Evolutionary conservation across 2,329 filamentous ascomycete genomes (phyloP), one percentile per base, ranked within the genome.

Genomic region (Teratosphaeriaceae sp.): DNA sequence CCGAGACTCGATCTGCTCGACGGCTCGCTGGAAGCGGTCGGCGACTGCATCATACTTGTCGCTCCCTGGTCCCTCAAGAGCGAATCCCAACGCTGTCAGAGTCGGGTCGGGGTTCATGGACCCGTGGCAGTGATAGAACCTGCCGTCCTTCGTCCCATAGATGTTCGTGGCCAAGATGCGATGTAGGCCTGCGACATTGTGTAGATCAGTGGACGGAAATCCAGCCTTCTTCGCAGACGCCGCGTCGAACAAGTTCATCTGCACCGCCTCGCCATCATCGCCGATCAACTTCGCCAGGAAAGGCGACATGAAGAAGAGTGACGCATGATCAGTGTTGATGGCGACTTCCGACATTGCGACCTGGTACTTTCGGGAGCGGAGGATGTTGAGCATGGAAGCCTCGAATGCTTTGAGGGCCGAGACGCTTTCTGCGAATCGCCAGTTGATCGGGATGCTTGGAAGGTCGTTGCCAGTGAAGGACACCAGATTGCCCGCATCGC

Each of bases 341-440:
- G 56, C 62, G n/a, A 73, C 55, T 8, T 52, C 40, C 7, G 50
- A 59, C 23, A 46, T 52, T 40, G 43, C 43, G 8, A 46, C 45
- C 3, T 57, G 56, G 23, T 56, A 54, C 9, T 61, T 47, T 8
- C 51, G 70, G 7, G 63, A 66, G 40, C 71, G 67, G 3, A 71
- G 51, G 13, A 64, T 68, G 5, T 68, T 65, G 3, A 65, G 55
- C 3, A 70, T 56, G 2, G 63, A 43, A 12, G 46, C 46, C 34
- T 49, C 62, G n/a, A 64, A 62, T 1, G 66, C 58, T 47, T 72
- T 72, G 42, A 71, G 63, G 2, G 68, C 68, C 65, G 2, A 65
- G 1, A 74, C 68, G 36, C 71, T 74, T 53, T 78, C 75, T 2
- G 74, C 73, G 39, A 76, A 74, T 2, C 74, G 65, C 74, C 75